Percentiles rank a stretch among this genome's conserved stretches.
Conservation (phyloP, 1,284 basidiomycete species). For the Veloporphyrellus conicus region DNA sequence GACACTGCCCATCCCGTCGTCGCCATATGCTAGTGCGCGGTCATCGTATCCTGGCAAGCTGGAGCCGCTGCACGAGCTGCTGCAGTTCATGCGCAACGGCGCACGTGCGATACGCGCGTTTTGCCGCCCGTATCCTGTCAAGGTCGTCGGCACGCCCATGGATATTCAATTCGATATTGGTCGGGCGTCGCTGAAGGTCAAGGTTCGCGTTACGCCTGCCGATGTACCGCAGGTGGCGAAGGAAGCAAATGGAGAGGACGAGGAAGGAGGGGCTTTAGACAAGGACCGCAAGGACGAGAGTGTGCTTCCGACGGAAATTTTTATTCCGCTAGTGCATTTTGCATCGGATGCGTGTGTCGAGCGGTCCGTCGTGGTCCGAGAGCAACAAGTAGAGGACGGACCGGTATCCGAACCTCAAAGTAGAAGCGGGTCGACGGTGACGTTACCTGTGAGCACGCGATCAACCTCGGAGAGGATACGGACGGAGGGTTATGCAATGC, state of each 20-base stretch:
- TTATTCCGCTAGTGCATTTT: conserved; percentile 85
- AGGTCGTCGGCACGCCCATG: conserved; percentile 63
- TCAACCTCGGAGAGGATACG: conserved; percentile 10
- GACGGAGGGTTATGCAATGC: conserved; percentile 37
- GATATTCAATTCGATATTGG: conserved; percentile 75
- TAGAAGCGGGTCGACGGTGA: conserved; percentile 20
- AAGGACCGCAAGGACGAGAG: conserved; percentile 33
- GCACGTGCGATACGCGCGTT: conserved; percentile 80
- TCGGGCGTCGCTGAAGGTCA: conserved; percentile 65
- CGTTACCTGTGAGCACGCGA: conserved; percentile 12
- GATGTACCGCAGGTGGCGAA: conserved; percentile 37
- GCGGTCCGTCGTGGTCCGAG: conserved; percentile 8
- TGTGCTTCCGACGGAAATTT: conserved; percentile 74
- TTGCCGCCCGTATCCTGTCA: conserved; percentile 74
- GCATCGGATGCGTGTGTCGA: conserved; percentile 47
- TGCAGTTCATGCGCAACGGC: conserved; percentile 75
- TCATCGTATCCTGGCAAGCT: background rate
- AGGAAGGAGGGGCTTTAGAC: conserved; percentile 8
- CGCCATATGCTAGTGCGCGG: conserved; percentile 8
- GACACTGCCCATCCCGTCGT: conserved; percentile 19
- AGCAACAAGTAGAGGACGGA: background rate
- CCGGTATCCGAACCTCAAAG: conserved; percentile 3
- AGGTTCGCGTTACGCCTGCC: conserved; percentile 55
- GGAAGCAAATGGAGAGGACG: background rate
- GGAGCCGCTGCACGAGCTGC: conserved; percentile 42